These are phyloP conservation scores for Alternaria dauci DNA, from an alignment of 2,329 filamentous ascomycete species.

Conservation along the genomic window DNA sequence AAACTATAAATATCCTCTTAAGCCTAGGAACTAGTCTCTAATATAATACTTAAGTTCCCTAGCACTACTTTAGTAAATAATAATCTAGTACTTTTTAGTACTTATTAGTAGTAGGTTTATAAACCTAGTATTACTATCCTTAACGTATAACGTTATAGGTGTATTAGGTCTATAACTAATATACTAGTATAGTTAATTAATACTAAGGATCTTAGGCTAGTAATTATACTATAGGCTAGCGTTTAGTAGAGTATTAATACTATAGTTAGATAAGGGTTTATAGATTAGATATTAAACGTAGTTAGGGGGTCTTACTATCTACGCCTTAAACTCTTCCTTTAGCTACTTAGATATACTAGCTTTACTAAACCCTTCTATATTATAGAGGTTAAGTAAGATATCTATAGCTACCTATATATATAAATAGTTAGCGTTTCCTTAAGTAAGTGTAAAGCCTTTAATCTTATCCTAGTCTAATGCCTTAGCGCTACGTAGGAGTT, in stretches of 20 bases:
- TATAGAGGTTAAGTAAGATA: neutral
- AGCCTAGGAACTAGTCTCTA: conserved; percentile 1
- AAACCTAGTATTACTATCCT: conserved; percentile 17
- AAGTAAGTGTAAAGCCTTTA: conserved; percentile 9
- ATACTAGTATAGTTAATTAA: conserved; percentile 20
- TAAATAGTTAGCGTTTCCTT: conserved; percentile 1
- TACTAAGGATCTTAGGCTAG: conserved; percentile 10
- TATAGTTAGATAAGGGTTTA: conserved; percentile 5
- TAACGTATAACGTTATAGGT: conserved; percentile 13
- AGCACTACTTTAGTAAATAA: conserved; percentile 15
- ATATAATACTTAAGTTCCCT: conserved; percentile 10
- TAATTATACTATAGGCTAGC: conserved; percentile 3
- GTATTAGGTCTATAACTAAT: conserved; percentile 8
- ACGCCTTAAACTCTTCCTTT: conserved; percentile 9
- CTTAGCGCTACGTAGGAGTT: neutral
- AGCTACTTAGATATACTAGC: neutral
- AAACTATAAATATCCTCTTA: conserved; percentile 15
- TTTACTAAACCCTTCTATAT: conserved; percentile 5
- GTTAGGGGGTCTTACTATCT: conserved; percentile 4
- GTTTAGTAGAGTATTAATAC: conserved; percentile 15
- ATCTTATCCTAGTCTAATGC: neutral
- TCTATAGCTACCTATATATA: conserved; percentile 2
- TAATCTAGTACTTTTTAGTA: conserved; percentile 19
- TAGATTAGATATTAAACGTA: conserved; percentile 11
- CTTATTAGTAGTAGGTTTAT: conserved; percentile 19